Conservation (phyloP, 331 rosid genomes). For the Acacia pycnantha region DNA sequence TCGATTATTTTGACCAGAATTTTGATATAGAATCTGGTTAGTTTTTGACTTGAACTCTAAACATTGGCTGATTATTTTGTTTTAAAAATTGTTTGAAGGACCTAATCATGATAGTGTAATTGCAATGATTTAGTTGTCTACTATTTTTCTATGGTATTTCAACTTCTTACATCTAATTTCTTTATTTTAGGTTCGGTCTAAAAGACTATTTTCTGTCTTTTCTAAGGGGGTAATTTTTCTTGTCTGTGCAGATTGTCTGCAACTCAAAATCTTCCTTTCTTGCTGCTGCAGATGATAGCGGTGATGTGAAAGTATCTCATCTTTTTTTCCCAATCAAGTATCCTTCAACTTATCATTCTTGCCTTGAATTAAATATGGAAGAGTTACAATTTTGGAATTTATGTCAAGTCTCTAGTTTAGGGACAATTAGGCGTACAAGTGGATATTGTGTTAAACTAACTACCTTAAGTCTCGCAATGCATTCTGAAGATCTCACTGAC, state of each 20-base stretch:
- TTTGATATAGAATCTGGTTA: no score
- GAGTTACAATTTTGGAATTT: neutral
- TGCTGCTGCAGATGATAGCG: conserved; percentile 95
- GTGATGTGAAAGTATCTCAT: conserved; percentile 79
- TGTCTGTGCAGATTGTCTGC: conserved; percentile 70
- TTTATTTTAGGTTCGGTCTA: neutral
- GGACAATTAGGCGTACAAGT: neutral
- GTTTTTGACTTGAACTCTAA: neutral
- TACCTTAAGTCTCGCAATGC: conserved; percentile 11
- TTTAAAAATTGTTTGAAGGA: neutral
- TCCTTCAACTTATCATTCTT: conserved; percentile 8
- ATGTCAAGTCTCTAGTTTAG: neutral
- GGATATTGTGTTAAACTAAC: neutral
- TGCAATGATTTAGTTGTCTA: neutral
- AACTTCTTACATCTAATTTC: neutral
- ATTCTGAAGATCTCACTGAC: conserved; percentile 25
- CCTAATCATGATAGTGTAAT: neutral
- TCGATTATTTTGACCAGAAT: neutral
- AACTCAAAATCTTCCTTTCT: conserved; percentile 76
- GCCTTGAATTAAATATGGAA: neutral
- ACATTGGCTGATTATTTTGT: neutral
- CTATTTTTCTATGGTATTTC: neutral
- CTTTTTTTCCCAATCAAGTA: neutral
- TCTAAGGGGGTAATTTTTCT: conserved; percentile 18
- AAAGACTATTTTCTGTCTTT: neutral